Evolutionary conservation across 2,329 filamentous ascomycete species (phyloP).

Genomic region (Pseudocercospora eumusae): DNA sequence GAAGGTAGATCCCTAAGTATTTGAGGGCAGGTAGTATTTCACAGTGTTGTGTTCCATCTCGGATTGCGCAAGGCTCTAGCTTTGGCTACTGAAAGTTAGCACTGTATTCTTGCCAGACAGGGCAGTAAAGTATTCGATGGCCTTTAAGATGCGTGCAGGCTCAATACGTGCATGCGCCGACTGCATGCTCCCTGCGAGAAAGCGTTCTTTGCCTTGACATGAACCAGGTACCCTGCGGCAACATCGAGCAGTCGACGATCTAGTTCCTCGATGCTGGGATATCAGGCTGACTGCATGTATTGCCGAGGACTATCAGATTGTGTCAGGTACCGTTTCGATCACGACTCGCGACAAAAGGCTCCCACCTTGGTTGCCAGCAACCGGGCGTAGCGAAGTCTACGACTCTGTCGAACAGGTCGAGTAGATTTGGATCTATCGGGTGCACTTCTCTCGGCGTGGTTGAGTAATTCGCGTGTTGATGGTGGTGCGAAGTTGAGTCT

Average conservation of each 20-base stretch:
- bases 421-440: neutral
- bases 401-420: neutral
- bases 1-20: neutral
- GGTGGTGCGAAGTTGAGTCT: neutral
- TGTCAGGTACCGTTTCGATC: slow-evolving; percentile 3
- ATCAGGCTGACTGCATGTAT: slow-evolving; percentile 2
- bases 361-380: neutral
- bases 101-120: slow-evolving; percentile 1
- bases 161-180: neutral
- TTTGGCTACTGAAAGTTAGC: neutral
- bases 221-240: neutral
- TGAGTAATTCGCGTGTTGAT: neutral
- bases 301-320: neutral
- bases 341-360: neutral
- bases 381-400: neutral
- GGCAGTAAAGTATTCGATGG: slow-evolving; percentile 1
- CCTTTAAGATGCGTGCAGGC: neutral
- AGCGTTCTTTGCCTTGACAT: neutral
- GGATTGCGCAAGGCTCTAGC: neutral
- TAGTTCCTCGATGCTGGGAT: neutral
- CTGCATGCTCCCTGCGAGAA: slow-evolving; percentile 2
- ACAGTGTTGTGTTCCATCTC: neutral
- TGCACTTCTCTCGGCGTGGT: neutral
- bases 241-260: neutral
- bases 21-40: neutral